phyloP scores from a whole-genome alignment of 345 rosid species.

The Barbarea vulgaris region DNA sequence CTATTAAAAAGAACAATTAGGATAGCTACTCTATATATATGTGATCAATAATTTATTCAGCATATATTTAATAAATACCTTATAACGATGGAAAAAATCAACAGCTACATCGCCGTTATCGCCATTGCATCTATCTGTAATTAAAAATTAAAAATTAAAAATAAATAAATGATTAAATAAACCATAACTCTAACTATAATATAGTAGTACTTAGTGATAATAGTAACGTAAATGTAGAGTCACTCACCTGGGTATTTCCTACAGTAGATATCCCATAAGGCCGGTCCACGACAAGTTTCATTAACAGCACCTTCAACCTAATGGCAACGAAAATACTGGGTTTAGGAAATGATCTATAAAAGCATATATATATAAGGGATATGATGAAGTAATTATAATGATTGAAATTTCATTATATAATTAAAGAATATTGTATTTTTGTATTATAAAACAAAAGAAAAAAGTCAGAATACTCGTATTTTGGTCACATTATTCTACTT shows the following conservation, averaged over 20 bases:
- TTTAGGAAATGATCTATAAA: background rate
- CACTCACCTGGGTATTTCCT: constrained; percentile 26
- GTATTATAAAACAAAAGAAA: background rate
- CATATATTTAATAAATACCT: constrained; percentile 33
- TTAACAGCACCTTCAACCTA: constrained; percentile 40
- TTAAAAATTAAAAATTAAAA: background rate
- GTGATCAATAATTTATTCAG: background rate
- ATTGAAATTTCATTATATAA: background rate
- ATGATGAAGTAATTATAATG: background rate
- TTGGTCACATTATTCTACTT: background rate
- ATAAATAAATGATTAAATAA: background rate
- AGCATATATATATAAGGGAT: too few species aligned
- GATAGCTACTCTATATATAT: background rate
- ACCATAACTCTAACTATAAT: background rate
- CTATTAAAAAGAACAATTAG: background rate
- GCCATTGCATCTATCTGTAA: constrained; percentile 19
- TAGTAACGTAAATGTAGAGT: background rate
- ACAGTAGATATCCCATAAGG: constrained; percentile 45
- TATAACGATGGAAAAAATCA: constrained; percentile 48
- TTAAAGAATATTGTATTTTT: too few species aligned
- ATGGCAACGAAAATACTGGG: background rate
- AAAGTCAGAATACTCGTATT: background rate
- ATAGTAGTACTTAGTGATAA: background rate
- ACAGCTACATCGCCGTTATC: constrained; percentile 41
- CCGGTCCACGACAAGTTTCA: constrained; percentile 40